These are phyloP conservation scores for Sesbania bispinosa DNA, from an alignment of 306 rosid genomes.

Conservation along the genomic window DNA sequence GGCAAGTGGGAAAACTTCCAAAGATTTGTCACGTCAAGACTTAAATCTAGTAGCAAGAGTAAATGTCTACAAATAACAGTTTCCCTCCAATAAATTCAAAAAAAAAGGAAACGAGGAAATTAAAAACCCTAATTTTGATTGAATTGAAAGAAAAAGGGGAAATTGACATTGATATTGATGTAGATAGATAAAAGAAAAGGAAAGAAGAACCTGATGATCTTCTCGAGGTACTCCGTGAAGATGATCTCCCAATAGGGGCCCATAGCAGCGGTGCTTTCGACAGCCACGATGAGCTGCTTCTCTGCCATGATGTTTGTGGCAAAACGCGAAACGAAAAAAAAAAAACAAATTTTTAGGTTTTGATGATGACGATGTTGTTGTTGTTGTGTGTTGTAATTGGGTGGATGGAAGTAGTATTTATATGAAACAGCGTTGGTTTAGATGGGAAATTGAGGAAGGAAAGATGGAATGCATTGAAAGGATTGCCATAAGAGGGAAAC, in stretches of 20 bases:
- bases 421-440: too few relatives aligned
- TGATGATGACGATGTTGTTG: too few relatives aligned
- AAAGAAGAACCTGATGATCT: slow-evolving; percentile 56
- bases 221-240: slow-evolving; percentile 66
- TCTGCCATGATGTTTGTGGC: slow-evolving; percentile 51
- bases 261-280: slow-evolving; percentile 84
- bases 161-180: background rate
- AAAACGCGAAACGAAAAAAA: background rate
- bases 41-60: background rate
- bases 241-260: slow-evolving; percentile 73
- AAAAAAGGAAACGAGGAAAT: background rate
- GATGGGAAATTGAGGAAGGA: too few relatives aligned
- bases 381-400: too few relatives aligned
- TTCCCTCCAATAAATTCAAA: background rate
- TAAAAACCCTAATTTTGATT: background rate
- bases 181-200: background rate
- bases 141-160: background rate
- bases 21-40: background rate
- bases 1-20: background rate
- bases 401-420: too few relatives aligned
- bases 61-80: too few relatives aligned
- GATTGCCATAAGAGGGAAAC: too few relatives aligned
- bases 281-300: slow-evolving; percentile 74
- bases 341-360: background rate
- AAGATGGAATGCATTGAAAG: too few relatives aligned